Conservation (phyloP, 192 early-diverging fungal genomes). For the Polychytrium aggregatum region DNA sequence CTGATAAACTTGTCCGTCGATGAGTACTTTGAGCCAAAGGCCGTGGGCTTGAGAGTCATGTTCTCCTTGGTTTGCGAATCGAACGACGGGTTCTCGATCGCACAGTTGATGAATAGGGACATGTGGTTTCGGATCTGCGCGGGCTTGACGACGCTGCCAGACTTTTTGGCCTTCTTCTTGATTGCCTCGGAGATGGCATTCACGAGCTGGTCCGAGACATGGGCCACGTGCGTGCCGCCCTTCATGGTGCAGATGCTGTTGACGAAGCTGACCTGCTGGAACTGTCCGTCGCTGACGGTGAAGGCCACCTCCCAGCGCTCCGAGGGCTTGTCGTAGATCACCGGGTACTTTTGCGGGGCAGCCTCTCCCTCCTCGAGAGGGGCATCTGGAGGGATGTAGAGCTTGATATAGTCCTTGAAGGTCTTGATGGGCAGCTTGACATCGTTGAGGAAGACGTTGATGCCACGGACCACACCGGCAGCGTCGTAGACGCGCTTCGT, state of each 20-base stretch:
- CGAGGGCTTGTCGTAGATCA: slow-evolving; percentile 22
- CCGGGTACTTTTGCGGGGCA: too few relatives aligned
- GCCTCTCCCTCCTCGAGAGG: too few relatives aligned
- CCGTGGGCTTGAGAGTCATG: slow-evolving; percentile 63
- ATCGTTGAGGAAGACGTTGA: slow-evolving; percentile 85
- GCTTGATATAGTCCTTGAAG: slow-evolving; percentile 83
- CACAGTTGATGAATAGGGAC: slow-evolving; percentile 86
- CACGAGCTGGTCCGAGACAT: slow-evolving; percentile 70
- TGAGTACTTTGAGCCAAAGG: slow-evolving; percentile 74
- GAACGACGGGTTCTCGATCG: slow-evolving; percentile 90
- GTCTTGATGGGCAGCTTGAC: slow-evolving; percentile 66
- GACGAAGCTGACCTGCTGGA: slow-evolving; percentile 93
- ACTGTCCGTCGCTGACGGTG: slow-evolving; percentile 86
- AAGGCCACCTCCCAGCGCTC: slow-evolving; percentile 92
- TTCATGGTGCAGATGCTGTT: slow-evolving; percentile 93
- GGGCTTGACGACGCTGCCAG: slow-evolving; percentile 57
- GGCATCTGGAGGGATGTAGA: slow-evolving; percentile 43
- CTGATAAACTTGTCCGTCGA: slow-evolving; percentile 71
- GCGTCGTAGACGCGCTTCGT: slow-evolving; percentile 90
- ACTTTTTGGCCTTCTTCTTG: slow-evolving; percentile 68
- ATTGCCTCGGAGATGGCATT: slow-evolving; percentile 53
- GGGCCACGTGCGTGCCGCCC: slow-evolving; percentile 82
- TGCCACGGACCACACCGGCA: slow-evolving; percentile 70
- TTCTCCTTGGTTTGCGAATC: slow-evolving; percentile 97
- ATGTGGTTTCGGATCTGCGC: slow-evolving; percentile 82